These are phyloP conservation scores for Phaseolus lunatus DNA, from an alignment of 306 rosid species.

Conservation along the genomic window DNA sequence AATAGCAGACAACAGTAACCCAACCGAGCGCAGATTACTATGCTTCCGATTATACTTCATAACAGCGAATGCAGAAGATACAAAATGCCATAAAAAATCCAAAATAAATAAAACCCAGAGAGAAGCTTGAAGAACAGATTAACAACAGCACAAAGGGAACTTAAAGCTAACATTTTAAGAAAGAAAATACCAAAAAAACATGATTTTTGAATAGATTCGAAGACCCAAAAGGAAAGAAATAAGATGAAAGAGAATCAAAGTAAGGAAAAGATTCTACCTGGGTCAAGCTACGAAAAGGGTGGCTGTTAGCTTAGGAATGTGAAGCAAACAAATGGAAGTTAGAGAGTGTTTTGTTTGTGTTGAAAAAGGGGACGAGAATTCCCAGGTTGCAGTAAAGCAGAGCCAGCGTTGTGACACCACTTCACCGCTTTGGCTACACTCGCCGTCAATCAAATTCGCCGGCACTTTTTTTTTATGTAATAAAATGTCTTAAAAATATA, in stretches of 20 bases:
- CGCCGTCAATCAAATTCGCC: neutral
- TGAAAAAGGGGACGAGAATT: slow-evolving; percentile 13
- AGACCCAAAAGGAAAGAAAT: neutral
- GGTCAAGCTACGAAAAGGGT: neutral
- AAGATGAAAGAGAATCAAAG: neutral
- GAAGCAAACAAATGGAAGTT: neutral
- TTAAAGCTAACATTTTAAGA: neutral
- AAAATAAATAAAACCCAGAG: neutral
- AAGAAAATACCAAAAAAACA: neutral
- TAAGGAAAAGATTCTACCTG: slow-evolving; percentile 1
- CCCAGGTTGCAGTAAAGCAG: neutral
- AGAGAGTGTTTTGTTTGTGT: neutral
- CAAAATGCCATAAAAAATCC: neutral
- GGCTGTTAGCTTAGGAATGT: neutral
- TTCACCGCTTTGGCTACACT: slow-evolving; percentile 3
- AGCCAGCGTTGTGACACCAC: neutral
- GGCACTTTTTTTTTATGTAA: neutral
- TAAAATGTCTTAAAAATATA: too few species aligned
- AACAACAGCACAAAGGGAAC: neutral
- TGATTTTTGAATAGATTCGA: neutral
- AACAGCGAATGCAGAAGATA: neutral
- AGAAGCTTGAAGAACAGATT: neutral
- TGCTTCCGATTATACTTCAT: neutral
- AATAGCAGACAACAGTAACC: neutral
- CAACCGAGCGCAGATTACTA: neutral